Evolutionary conservation across 1,284 basidiomycete genomes (phyloP).

Genomic region (Xerocomus subilludens): DNA sequence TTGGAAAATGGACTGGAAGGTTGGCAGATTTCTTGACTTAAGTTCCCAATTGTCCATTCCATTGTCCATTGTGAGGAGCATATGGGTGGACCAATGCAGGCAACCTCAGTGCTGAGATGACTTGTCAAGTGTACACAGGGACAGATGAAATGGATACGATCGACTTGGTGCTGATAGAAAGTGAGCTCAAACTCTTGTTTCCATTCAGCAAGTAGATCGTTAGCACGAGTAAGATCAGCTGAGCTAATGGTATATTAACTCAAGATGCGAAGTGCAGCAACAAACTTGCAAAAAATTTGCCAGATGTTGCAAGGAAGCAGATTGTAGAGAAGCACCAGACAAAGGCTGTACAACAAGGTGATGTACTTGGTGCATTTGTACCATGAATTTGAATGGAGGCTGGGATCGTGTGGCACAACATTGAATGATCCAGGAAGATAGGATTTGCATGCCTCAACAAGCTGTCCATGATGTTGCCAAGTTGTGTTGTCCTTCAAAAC

Average conservation of each 20-base stretch:
- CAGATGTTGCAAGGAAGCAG: background rate
- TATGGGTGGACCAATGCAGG: conserved; percentile 13
- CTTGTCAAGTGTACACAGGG: conserved; percentile 15
- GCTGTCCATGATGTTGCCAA: background rate
- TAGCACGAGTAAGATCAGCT: background rate
- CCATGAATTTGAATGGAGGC: conserved; percentile 10
- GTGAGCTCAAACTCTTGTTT: background rate
- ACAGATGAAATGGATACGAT: conserved; percentile 2
- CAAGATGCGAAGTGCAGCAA: background rate
- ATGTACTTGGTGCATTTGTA: conserved; percentile 18
- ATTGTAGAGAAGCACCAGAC: background rate
- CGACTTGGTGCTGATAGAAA: background rate
- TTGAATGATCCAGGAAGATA: conserved; percentile 16
- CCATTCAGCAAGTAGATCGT: background rate
- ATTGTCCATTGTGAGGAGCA: conserved; percentile 35
- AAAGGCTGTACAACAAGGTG: conserved; percentile 9
- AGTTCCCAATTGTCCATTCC: conserved; percentile 31
- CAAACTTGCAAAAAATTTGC: conserved; percentile 23
- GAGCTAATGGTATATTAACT: background rate
- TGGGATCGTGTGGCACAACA: background rate
- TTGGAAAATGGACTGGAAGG: no score
- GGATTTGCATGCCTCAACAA: background rate
- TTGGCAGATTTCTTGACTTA: conserved; percentile 14
- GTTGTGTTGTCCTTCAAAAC: background rate
- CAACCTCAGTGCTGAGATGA: conserved; percentile 11